Conservation (phyloP, 1,284 basidiomycete genomes). For the Rhodotorula mucilaginosa region DNA sequence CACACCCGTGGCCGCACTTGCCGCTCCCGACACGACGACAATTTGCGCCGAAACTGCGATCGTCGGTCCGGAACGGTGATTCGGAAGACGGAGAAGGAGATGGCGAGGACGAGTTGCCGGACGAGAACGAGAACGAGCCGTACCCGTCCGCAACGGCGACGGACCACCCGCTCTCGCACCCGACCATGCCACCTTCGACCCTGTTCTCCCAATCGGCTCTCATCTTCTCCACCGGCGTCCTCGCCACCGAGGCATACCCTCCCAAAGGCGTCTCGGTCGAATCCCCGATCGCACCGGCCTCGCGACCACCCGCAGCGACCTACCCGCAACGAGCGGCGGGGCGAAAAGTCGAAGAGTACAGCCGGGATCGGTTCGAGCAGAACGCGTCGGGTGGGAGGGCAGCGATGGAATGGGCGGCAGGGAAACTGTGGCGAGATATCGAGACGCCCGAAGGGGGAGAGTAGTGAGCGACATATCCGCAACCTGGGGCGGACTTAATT, state of each 20-base stretch:
- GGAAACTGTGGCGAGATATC: constrained; percentile 28
- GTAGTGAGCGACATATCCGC: not conserved
- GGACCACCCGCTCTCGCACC: constrained; percentile 28
- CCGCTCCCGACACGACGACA: constrained; percentile 25
- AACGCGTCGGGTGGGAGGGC: constrained; percentile 34
- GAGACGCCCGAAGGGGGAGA: constrained; percentile 15
- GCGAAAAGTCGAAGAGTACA: constrained; percentile 32
- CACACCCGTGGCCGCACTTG: constrained; percentile 37
- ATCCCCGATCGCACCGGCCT: constrained; percentile 21
- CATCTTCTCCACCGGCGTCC: constrained; percentile 35
- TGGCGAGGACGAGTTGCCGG: not conserved
- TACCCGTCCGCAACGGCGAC: constrained; percentile 4
- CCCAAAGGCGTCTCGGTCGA: constrained; percentile 24
- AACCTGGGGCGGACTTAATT: no score
- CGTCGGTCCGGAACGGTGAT: constrained; percentile 1
- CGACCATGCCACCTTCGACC: constrained; percentile 31
- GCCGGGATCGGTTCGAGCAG: constrained; percentile 30
- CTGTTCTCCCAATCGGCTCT: constrained; percentile 41
- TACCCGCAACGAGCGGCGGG: constrained; percentile 36
- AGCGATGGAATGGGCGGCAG: constrained; percentile 35
- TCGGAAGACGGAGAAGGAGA: not conserved
- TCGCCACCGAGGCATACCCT: constrained; percentile 33
- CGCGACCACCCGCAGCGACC: constrained; percentile 20
- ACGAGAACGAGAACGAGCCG: not conserved
- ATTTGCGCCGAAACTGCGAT: constrained; percentile 24